Evolutionary conservation across 1,284 basidiomycete species (phyloP).

Genomic region (Mycena citricolor): DNA sequence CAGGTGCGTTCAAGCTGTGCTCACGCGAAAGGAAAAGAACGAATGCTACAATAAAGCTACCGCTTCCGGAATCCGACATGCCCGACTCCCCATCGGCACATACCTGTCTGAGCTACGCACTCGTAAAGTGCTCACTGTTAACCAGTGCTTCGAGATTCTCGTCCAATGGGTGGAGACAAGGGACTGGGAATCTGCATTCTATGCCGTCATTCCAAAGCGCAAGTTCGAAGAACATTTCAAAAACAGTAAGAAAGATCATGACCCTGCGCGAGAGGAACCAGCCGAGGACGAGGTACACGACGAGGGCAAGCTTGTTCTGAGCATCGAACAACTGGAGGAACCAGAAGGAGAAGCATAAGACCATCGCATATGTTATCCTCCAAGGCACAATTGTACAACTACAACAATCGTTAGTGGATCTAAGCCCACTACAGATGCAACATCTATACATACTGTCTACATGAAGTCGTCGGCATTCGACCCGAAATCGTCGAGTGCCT

Average conservation of each 20-base stretch:
- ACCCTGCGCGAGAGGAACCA: constrained; percentile 18
- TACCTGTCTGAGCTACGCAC: constrained; percentile 83
- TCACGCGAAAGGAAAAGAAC: too few species aligned
- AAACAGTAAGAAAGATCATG: constrained; percentile 22
- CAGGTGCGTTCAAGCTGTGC: too few species aligned
- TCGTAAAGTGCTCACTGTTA: constrained; percentile 95
- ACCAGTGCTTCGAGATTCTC: constrained; percentile 95
- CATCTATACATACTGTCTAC: too few species aligned
- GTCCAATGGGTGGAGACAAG: constrained; percentile 83
- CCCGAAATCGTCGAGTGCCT: constrained; percentile 83
- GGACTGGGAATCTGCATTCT: constrained; percentile 83
- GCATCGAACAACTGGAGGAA: constrained; percentile 18
- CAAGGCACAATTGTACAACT: too few species aligned
- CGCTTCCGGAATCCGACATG: constrained; percentile 74
- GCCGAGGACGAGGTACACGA: too few species aligned
- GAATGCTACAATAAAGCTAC: constrained; percentile 89
- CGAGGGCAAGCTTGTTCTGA: constrained; percentile 17
- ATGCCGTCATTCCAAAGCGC: constrained; percentile 84
- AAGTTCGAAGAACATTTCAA: constrained; percentile 65
- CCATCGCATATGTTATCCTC: too few species aligned
- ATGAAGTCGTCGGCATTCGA: constrained; percentile 72
- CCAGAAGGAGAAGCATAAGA: too few species aligned
- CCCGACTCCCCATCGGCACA: constrained; percentile 89
- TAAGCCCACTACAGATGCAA: too few species aligned
- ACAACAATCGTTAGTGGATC: too few species aligned